Conservation (phyloP, 306 rosid species). For the Pterocarpus santalinus region DNA sequence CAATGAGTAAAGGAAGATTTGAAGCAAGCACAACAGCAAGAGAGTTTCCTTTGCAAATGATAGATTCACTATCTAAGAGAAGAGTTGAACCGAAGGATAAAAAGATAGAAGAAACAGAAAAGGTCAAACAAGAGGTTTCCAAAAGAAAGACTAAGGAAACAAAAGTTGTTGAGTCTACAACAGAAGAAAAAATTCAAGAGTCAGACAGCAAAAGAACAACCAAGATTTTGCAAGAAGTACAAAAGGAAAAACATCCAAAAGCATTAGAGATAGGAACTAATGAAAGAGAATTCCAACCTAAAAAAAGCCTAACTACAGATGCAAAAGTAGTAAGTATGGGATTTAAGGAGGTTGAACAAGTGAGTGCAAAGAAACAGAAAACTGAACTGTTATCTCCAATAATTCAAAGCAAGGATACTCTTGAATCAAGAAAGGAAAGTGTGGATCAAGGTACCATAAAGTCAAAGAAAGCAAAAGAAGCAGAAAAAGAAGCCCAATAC, state of each 20-base stretch:
- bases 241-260: slow-evolving; percentile 27
- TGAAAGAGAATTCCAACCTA: slow-evolving; percentile 16
- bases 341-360: slow-evolving; percentile 35
- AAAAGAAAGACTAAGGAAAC: slow-evolving; percentile 36
- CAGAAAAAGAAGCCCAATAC: background rate
- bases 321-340: background rate
- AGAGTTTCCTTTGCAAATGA: slow-evolving; percentile 20
- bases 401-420: slow-evolving; percentile 31
- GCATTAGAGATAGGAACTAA: background rate
- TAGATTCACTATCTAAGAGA: slow-evolving; percentile 2
- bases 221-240: slow-evolving; percentile 4
- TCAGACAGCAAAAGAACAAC: background rate
- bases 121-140: slow-evolving; percentile 13
- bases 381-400: background rate
- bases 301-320: background rate
- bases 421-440: slow-evolving; percentile 11
- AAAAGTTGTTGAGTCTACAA: slow-evolving; percentile 14
- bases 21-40: background rate
- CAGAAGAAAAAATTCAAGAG: slow-evolving; percentile 7
- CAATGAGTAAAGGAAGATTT: slow-evolving; percentile 23
- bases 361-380: background rate
- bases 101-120: slow-evolving; percentile 21
- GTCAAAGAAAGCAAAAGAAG: slow-evolving; percentile 28
- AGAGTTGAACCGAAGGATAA: slow-evolving; percentile 16
- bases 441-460: background rate